Percentiles rank a stretch among this genome's conserved stretches.
phyloP scores from a whole-genome alignment of 805 yeast genomes.

The Candida namnaoensis region DNA sequence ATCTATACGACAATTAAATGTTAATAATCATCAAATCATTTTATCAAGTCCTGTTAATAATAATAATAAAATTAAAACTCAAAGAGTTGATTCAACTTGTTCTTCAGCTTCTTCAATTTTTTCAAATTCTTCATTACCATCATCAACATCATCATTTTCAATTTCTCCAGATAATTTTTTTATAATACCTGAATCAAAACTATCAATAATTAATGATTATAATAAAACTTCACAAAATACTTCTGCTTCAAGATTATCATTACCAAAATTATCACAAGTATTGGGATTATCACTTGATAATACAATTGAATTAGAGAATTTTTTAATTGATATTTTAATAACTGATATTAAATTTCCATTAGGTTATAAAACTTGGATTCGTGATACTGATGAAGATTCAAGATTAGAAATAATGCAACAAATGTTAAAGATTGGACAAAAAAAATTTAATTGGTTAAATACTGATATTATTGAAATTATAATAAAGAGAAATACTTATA shows the following conservation, averaged over 20 bases:
- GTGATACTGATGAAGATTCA: conserved; percentile 56
- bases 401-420: conserved; percentile 39
- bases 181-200: too few relatives aligned
- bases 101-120: too few relatives aligned
- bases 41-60: too few relatives aligned
- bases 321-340: conserved; percentile 42
- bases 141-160: too few relatives aligned
- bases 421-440: conserved; percentile 28
- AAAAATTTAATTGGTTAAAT: conserved; percentile 12
- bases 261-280: conserved; percentile 45
- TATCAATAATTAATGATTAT: too few relatives aligned
- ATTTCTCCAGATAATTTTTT: too few relatives aligned
- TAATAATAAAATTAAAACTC: too few relatives aligned
- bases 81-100: too few relatives aligned
- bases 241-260: conserved; percentile 48
- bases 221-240: conserved; percentile 1
- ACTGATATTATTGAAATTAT: conserved; percentile 52
- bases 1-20: too few relatives aligned
- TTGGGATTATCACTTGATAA: conserved; percentile 41
- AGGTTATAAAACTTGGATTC: conserved; percentile 77
- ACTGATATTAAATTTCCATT: conserved; percentile 59
- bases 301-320: conserved; percentile 46
- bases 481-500: conserved; percentile 74
- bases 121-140: too few relatives aligned
- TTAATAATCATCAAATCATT: too few relatives aligned